Evolutionary conservation across 345 rosid species (phyloP).

Genomic region (thale cress (Arabidopsis thaliana)): TAIR10.1 NC_003074.8:21017001-21017500

Average conservation of each 20-base stretch:
- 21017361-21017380: slow-evolving; percentile 91
- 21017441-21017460: slow-evolving; percentile 1
- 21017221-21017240: slow-evolving; percentile 2
- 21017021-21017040: slow-evolving; percentile 11
- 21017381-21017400: slow-evolving; percentile 76
- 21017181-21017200: slow-evolving; percentile 92
- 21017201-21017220: slow-evolving; percentile 78
- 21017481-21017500: slow-evolving; percentile 42
- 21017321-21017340: slow-evolving; percentile 89
- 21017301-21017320: slow-evolving; percentile 95
- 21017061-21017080: slow-evolving; percentile 60
- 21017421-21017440: background rate
- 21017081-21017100: slow-evolving; percentile 96
- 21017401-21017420: slow-evolving; percentile 61
- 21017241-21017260: slow-evolving; percentile 7
- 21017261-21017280: slow-evolving; percentile 10
- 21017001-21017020: background rate
- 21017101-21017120: slow-evolving; percentile 92
- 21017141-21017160: slow-evolving; percentile 81
- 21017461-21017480: slow-evolving; percentile 30
- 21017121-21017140: slow-evolving; percentile 91
- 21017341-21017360: slow-evolving; percentile 85
- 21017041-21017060: slow-evolving; percentile 57
- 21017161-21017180: slow-evolving; percentile 83
- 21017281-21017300: slow-evolving; percentile 32